phyloP scores from a whole-genome alignment of 2,329 filamentous ascomycete genomes.

The Microdochium paspali region DNA sequence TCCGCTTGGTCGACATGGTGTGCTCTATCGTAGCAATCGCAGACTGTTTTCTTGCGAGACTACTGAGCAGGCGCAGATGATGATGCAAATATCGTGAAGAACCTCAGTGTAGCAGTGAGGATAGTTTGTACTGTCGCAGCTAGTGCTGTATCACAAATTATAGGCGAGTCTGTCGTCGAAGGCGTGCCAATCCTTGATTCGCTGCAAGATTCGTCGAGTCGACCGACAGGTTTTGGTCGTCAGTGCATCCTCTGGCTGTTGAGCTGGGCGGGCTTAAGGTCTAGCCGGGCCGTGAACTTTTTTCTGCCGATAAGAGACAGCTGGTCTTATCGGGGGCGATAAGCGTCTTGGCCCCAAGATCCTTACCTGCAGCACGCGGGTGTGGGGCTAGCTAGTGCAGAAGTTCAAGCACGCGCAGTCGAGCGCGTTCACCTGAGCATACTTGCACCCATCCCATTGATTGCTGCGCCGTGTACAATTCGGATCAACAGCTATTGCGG shows the following conservation, averaged over 20 bases:
- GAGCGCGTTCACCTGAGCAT: no score
- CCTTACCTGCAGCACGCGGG: no score
- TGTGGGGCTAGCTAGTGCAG: no score
- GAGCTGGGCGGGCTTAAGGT: neutral
- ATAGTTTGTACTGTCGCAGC: no score
- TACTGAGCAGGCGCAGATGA: neutral
- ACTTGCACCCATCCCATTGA: no score
- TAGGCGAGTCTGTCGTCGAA: neutral
- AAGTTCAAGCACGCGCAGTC: no score
- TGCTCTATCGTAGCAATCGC: neutral
- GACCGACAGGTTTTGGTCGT: neutral
- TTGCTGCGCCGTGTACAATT: no score
- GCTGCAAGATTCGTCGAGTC: neutral
- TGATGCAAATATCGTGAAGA: no score
- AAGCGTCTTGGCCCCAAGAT: no score
- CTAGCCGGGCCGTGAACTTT: neutral
- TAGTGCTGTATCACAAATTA: no score
- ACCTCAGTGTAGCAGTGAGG: no score
- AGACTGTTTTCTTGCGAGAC: neutral
- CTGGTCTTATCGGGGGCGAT: neutral
- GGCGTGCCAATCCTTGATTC: neutral
- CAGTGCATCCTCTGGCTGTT: neutral
- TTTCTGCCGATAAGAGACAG: neutral
- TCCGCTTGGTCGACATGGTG: conserved; percentile 52
- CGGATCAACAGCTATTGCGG: no score